Conservation (phyloP, 2,329 filamentous ascomycete genomes). For the Aspergillus quadrilineatus region DNA sequence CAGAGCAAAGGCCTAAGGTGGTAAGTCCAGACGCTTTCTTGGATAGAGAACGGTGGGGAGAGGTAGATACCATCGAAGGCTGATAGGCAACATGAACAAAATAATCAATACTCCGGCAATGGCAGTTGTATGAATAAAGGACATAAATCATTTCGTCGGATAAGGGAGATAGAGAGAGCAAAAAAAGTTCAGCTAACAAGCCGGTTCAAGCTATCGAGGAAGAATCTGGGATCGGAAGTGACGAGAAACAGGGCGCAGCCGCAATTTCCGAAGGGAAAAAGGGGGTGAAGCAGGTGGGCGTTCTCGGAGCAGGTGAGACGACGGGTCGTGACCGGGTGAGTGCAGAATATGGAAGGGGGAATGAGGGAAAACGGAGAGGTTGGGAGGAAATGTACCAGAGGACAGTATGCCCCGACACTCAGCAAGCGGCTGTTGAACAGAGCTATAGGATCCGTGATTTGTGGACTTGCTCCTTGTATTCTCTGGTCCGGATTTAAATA, state of each 20-base stretch:
- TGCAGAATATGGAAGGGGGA: conserved; percentile 39
- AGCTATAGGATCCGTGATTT: too few relatives aligned
- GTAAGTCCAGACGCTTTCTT: background rate
- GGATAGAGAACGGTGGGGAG: background rate
- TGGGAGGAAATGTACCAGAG: too few relatives aligned
- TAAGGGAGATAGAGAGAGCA: background rate
- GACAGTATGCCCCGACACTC: too few relatives aligned
- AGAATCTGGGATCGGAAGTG: too few relatives aligned
- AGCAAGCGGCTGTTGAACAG: too few relatives aligned
- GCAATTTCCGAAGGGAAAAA: too few relatives aligned
- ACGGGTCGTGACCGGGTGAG: conserved; percentile 6
- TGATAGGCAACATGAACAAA: background rate
- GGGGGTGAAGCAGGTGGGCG: background rate
- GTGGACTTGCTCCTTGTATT: too few relatives aligned
- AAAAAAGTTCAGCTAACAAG: background rate
- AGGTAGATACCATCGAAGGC: background rate
- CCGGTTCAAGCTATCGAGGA: too few relatives aligned
- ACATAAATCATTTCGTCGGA: background rate
- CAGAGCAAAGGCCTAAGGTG: background rate
- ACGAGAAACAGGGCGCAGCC: background rate
- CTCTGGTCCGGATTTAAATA: too few relatives aligned
- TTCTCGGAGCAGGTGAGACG: background rate
- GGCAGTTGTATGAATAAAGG: background rate
- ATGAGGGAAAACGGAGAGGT: background rate
- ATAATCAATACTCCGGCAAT: background rate